phyloP scores from a whole-genome alignment of 257 asterid species.

The Lantana camara region DNA sequence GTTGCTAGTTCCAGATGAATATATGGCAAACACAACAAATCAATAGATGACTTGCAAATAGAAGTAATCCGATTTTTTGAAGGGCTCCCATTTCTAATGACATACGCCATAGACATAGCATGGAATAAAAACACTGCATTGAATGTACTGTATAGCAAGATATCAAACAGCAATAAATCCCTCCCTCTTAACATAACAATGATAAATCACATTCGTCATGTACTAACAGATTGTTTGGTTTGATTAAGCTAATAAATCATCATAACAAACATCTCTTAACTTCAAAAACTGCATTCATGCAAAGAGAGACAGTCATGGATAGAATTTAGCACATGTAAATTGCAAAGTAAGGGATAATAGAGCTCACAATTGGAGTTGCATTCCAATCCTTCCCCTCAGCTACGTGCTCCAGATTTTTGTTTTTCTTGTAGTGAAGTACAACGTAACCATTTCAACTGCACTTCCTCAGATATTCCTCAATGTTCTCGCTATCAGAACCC shows the following conservation, averaged over 20 bases:
- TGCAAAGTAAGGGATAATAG: neutral
- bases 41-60: neutral
- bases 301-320: neutral
- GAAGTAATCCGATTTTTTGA: neutral
- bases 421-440: no score
- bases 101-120: conserved; percentile 1
- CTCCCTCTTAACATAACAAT: neutral
- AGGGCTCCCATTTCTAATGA: neutral
- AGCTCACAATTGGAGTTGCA: conserved; percentile 32
- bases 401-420: conserved; percentile 18
- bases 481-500: conserved; percentile 35
- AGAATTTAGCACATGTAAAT: conserved; percentile 16
- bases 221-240: neutral
- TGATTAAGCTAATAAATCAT: neutral
- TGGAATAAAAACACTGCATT: neutral
- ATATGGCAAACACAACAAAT: conserved; percentile 7
- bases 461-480: conserved; percentile 44
- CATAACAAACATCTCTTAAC: neutral
- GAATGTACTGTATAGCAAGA: conserved; percentile 21
- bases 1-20: neutral
- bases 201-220: neutral
- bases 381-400: neutral
- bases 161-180: neutral
- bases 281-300: neutral
- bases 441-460: conserved; percentile 3